Evolutionary conservation across 1,139 yeast genomes (phyloP).

Genomic region (Yamadazyma spencermartinsiae): DNA sequence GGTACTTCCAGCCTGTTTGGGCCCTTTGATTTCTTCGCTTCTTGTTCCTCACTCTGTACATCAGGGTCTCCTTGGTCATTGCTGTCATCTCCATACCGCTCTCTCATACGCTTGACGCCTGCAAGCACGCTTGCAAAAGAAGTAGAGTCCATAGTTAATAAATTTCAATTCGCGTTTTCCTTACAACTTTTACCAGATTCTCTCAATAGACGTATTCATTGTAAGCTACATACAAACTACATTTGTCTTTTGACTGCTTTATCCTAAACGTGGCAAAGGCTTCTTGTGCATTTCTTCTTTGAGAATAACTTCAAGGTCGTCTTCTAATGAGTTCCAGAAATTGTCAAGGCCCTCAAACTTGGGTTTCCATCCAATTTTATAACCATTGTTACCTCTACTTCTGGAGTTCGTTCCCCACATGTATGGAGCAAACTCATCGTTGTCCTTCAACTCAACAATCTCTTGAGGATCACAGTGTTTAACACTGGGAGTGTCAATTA

Average conservation of each 20-base stretch:
- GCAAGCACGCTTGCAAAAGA: conserved; percentile 67
- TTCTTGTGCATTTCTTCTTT: conserved; percentile 7
- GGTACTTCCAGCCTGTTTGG: too few species aligned
- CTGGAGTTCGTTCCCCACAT: conserved; percentile 35
- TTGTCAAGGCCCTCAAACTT: conserved; percentile 15
- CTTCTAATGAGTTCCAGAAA: conserved; percentile 19
- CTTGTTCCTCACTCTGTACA: background rate
- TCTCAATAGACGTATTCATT: too few species aligned
- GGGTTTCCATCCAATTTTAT: conserved; percentile 26
- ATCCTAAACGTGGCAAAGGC: conserved; percentile 5
- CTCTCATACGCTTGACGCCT: conserved; percentile 57
- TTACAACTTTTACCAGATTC: too few species aligned
- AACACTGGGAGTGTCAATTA: conserved; percentile 20
- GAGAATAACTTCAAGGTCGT: conserved; percentile 14
- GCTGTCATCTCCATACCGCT: conserved; percentile 23
- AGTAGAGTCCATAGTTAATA: conserved; percentile 40
- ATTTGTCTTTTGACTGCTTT: background rate
- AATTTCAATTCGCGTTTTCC: too few species aligned
- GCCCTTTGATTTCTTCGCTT: background rate
- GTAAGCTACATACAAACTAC: too few species aligned
- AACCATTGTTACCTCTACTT: conserved; percentile 28
- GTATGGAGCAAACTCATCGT: conserved; percentile 21
- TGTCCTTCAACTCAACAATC: conserved; percentile 15
- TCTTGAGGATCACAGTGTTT: conserved; percentile 18
- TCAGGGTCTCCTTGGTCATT: background rate